These are phyloP conservation scores for Dictyophora rubrovolvata DNA, from an alignment of 768 basidiomycete genomes.

Conservation along the genomic window DNA sequence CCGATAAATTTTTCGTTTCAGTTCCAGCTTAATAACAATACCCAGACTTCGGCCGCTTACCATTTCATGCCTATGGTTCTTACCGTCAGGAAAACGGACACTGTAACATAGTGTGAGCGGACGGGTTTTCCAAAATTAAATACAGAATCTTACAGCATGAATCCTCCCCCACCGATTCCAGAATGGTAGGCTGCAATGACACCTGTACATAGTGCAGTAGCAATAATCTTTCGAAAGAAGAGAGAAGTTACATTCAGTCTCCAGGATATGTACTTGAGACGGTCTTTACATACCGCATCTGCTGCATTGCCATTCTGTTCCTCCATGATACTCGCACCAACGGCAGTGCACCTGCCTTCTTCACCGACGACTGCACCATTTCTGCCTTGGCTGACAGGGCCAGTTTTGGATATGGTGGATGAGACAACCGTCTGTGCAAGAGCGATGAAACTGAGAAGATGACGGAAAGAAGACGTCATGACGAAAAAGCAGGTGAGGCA, in stretches of 20 bases:
- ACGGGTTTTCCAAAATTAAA: neutral
- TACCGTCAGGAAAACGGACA: slow-evolving; percentile 17
- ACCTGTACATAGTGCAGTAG: slow-evolving; percentile 31
- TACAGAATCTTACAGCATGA: slow-evolving; percentile 5
- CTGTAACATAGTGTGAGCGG: slow-evolving; percentile 9
- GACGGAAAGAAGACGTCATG: neutral
- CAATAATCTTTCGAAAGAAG: slow-evolving; percentile 21
- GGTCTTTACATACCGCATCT: slow-evolving; percentile 29
- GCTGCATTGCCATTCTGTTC: slow-evolving; percentile 36
- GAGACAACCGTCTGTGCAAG: neutral
- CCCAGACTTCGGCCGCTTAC: neutral
- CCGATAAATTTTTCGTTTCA: slow-evolving; percentile 12
- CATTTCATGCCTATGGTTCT: slow-evolving; percentile 6
- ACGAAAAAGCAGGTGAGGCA: neutral
- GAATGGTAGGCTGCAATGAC: slow-evolving; percentile 29
- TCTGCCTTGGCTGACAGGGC: slow-evolving; percentile 7
- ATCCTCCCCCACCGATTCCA: slow-evolving; percentile 23
- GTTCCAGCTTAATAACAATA: neutral
- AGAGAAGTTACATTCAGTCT: neutral
- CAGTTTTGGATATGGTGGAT: neutral
- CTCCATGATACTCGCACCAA: slow-evolving; percentile 32
- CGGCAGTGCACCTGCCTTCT: slow-evolving; percentile 25
- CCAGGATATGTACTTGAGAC: neutral
- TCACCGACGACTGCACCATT: slow-evolving; percentile 32
- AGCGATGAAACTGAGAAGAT: neutral